Conservation (phyloP, 176 grass and related monocot genomes). For the Dendrocalamus sinicus region DNA sequence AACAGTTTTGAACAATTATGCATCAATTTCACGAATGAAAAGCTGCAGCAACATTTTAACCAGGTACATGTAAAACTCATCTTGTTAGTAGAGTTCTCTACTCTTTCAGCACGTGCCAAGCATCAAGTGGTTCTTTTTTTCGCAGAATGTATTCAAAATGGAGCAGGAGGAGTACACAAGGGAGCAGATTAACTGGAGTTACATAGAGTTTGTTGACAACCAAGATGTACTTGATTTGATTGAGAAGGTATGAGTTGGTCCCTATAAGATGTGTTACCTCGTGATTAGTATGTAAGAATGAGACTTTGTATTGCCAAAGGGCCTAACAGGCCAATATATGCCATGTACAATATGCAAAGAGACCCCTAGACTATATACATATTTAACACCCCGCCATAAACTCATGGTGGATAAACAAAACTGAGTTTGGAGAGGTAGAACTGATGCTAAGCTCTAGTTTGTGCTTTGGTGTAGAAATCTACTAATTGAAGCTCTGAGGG, state of each 20-base stretch:
- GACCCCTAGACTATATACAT: no score
- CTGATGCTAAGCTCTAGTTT: no score
- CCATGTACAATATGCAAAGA: no score
- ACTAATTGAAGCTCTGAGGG: no score
- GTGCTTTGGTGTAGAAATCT: no score
- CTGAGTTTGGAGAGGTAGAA: no score
- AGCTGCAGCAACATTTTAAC: conserved; percentile 97
- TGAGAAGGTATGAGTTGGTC: conserved; percentile 68
- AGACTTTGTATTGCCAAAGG: no score
- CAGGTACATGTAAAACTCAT: conserved; percentile 60
- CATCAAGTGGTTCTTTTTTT: conserved; percentile 37
- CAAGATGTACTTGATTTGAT: conserved; percentile 97
- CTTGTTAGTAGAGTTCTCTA: conserved; percentile 11
- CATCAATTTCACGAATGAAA: conserved; percentile 99
- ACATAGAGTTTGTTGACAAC: conserved; percentile 98
- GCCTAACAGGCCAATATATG: no score
- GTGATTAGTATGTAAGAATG: neutral
- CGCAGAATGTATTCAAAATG: conserved; percentile 97
- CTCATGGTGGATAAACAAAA: no score
- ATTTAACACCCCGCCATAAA: no score
- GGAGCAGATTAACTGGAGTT: conserved; percentile 95
- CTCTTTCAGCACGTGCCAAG: conserved; percentile 30
- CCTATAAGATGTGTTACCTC: neutral
- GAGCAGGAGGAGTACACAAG: conserved; percentile 97
- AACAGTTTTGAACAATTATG: conserved; percentile 96